Conservation (phyloP, 2,329 filamentous ascomycete genomes). For the Bisporella sp. region DNA sequence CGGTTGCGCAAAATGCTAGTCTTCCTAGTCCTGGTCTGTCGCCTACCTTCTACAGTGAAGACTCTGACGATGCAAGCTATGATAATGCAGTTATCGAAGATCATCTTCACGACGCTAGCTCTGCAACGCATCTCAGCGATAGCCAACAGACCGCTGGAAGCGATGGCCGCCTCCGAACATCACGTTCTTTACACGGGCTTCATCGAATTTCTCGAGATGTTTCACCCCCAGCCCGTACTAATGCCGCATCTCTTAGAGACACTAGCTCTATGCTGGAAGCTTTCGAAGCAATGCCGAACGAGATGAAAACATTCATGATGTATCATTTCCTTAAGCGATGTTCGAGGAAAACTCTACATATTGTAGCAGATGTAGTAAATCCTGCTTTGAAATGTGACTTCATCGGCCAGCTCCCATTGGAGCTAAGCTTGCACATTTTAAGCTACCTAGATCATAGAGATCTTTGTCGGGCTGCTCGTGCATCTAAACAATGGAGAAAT, state of each 20-base stretch:
- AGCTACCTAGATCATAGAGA: constrained; percentile 80
- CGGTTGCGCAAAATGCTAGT: constrained; percentile 78
- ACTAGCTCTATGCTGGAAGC: constrained; percentile 81
- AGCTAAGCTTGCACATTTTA: constrained; percentile 81
- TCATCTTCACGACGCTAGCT: constrained; percentile 24
- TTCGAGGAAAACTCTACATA: constrained; percentile 78
- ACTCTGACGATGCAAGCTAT: constrained; percentile 49
- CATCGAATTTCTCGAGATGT: constrained; percentile 20
- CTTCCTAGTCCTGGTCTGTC: constrained; percentile 92
- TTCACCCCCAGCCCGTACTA: constrained; percentile 19
- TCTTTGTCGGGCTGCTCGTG: constrained; percentile 83
- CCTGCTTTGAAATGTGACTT: constrained; percentile 95
- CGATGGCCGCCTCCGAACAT: constrained; percentile 3
- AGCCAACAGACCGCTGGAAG: constrained; percentile 20
- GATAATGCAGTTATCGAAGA: constrained; percentile 37
- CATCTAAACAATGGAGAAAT: constrained; percentile 89
- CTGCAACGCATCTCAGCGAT: constrained; percentile 27
- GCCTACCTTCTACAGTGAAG: constrained; percentile 57
- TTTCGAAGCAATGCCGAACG: constrained; percentile 84
- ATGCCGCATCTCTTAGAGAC: constrained; percentile 52
- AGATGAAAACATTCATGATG: constrained; percentile 94
- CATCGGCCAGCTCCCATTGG: constrained; percentile 71
- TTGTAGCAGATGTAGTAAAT: constrained; percentile 86
- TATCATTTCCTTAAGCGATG: constrained; percentile 89
- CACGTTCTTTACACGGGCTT: constrained; percentile 10